These are phyloP conservation scores for Salix koriyanagi DNA, from an alignment of 345 rosid genomes.

Conservation along the genomic window DNA sequence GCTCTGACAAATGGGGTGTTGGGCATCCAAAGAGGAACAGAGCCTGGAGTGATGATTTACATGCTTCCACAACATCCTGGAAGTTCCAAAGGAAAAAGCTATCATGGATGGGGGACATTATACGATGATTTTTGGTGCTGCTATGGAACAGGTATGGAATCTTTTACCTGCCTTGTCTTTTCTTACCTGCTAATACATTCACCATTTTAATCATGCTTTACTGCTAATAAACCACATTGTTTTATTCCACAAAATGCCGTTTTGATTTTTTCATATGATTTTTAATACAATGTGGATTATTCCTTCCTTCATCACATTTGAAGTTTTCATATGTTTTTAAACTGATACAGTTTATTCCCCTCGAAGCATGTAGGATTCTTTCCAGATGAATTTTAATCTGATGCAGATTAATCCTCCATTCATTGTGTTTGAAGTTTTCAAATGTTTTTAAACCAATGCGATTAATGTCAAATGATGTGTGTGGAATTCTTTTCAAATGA, in stretches of 20 bases:
- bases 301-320: no score
- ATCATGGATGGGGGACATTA: conserved; percentile 84
- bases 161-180: neutral
- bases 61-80: conserved; percentile 84
- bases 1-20: conserved; percentile 91
- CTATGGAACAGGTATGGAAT: conserved; percentile 76
- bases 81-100: conserved; percentile 65
- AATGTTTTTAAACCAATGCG: no score
- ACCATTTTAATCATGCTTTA: neutral
- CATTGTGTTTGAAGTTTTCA: no score
- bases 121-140: conserved; percentile 89
- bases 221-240: neutral
- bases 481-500: no score
- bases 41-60: conserved; percentile 92
- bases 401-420: no score
- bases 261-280: neutral
- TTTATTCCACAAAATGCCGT: no score
- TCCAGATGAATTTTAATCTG: no score
- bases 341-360: no score
- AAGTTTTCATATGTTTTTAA: no score
- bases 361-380: no score
- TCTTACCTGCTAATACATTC: neutral
- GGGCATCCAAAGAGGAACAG: conserved; percentile 80
- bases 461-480: no score
- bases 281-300: neutral